Percentiles rank a stretch among this genome's conserved stretches.
Conservation (phyloP, 306 rosid genomes). For the Gastrolobium bilobum region DNA sequence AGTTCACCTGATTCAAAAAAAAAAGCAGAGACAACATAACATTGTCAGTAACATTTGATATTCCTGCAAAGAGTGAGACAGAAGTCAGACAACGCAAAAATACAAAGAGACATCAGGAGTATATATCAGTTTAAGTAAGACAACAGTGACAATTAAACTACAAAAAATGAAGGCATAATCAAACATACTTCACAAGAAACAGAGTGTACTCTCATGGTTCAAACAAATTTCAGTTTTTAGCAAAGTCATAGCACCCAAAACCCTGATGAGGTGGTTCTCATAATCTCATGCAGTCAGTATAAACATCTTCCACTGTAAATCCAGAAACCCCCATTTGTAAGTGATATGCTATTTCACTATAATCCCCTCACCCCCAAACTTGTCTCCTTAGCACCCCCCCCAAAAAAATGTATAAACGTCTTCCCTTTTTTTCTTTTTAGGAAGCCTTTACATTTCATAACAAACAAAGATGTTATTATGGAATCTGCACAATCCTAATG, state of each 20-base stretch:
- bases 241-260: not conserved
- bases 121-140: slow-evolving; percentile 4
- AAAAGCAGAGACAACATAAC: slow-evolving; percentile 13
- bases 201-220: not conserved
- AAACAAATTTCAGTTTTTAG: not conserved
- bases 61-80: slow-evolving; percentile 1
- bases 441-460: not conserved
- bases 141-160: not conserved
- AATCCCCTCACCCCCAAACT: not conserved
- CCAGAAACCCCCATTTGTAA: not conserved
- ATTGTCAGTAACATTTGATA: slow-evolving; percentile 24
- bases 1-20: slow-evolving; percentile 75
- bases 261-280: not conserved
- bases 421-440: not conserved
- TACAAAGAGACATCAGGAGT: not conserved
- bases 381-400: not conserved
- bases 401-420: not conserved
- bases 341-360: not conserved
- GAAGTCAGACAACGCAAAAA: not conserved
- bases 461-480: not conserved
- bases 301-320: not conserved
- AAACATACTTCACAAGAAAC: slow-evolving; percentile 7
- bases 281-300: not conserved
- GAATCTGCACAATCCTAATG: not conserved
- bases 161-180: slow-evolving; percentile 16